These are phyloP conservation scores for Lactarius psammicola DNA, from an alignment of 768 basidiomycete genomes.

Conservation along the genomic window DNA sequence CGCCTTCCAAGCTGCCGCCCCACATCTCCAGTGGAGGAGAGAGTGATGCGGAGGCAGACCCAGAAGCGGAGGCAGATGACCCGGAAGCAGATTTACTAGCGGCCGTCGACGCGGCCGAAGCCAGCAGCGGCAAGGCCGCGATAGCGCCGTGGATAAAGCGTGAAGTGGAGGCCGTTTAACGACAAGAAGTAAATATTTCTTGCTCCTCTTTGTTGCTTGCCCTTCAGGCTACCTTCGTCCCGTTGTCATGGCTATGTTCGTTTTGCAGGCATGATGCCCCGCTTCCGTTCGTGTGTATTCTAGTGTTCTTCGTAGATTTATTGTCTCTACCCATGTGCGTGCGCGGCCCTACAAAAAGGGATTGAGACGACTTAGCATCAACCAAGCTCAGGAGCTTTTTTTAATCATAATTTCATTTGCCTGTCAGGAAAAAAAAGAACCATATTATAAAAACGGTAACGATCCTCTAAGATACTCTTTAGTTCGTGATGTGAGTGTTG, in stretches of 20 bases:
- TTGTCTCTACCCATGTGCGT: conserved; percentile 13
- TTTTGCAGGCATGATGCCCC: conserved; percentile 10
- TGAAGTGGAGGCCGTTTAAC: conserved; percentile 22
- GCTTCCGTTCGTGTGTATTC: conserved; percentile 10
- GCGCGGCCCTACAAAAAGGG: not conserved
- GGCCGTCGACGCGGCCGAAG: conserved; percentile 43
- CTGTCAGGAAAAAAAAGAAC: not conserved
- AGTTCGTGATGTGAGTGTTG: not conserved
- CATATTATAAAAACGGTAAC: not conserved
- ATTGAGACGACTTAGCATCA: conserved; percentile 1
- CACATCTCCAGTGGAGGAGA: conserved; percentile 37
- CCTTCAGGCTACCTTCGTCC: conserved; percentile 13
- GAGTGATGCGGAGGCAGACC: conserved; percentile 39
- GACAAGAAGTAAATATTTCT: conserved; percentile 5
- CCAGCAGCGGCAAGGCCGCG: conserved; percentile 30
- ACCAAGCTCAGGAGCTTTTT: not conserved
- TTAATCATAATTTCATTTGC: not conserved
- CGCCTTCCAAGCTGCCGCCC: conserved; percentile 13
- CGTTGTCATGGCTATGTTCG: conserved; percentile 7
- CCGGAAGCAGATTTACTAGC: conserved; percentile 39
- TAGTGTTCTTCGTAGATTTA: conserved; percentile 22
- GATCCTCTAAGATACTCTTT: not conserved
- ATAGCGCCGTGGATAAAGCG: conserved; percentile 24
- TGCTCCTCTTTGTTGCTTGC: not conserved
- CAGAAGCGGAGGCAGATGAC: conserved; percentile 37